Evolutionary conservation across 352 stramenopile genomes (phyloP).

Genomic region (Phytophthora colocasiae): DNA sequence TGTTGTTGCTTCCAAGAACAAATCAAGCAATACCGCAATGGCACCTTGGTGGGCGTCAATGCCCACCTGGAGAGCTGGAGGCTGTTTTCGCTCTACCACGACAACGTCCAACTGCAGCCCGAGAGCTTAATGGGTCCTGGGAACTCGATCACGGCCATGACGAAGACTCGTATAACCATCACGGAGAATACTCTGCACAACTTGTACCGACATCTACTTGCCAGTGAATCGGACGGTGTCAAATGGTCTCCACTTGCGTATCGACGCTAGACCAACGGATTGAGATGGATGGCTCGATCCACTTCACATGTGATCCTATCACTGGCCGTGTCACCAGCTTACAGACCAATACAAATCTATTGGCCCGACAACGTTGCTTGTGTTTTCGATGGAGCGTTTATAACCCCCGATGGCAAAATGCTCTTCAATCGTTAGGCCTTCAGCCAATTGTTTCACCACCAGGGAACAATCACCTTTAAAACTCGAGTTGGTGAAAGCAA

Average conservation of each 20-base stretch:
- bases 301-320: slow-evolving; percentile 8
- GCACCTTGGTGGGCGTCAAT: slow-evolving; percentile 5
- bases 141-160: slow-evolving; percentile 2
- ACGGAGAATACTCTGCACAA: slow-evolving; percentile 21
- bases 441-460: no score
- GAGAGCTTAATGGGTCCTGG: slow-evolving; percentile 8
- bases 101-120: slow-evolving; percentile 28
- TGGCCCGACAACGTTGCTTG: slow-evolving; percentile 9
- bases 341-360: background rate
- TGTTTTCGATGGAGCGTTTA: slow-evolving; percentile 8
- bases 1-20: no score
- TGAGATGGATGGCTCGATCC: slow-evolving; percentile 3
- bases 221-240: background rate
- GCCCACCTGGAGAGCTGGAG: slow-evolving; percentile 26
- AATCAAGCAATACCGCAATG: no score
- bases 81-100: slow-evolving; percentile 14
- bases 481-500: no score
- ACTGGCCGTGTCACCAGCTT: slow-evolving; percentile 2
- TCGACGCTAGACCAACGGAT: background rate
- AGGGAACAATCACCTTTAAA: no score
- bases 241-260: slow-evolving; percentile 3
- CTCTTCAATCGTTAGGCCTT: no score
- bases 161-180: slow-evolving; percentile 13
- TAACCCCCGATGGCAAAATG: background rate
- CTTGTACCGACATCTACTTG: slow-evolving; percentile 25